Conservation (phyloP, 1,284 basidiomycete species). For the Heimioporus retisporus region DNA sequence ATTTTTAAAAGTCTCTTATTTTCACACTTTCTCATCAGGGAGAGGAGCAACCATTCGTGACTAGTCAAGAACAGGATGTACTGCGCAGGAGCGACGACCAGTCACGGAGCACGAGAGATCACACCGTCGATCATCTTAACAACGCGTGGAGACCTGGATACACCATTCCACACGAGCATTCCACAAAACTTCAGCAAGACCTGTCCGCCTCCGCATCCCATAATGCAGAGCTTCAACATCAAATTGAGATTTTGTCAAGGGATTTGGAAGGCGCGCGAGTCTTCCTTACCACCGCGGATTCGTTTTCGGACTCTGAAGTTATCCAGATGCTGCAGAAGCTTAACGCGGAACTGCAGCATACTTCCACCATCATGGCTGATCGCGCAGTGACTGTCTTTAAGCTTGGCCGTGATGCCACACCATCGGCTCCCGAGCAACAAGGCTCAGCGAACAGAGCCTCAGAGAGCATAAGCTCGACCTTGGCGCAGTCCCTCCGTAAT, state of each 20-base stretch:
- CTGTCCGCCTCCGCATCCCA: slow-evolving; percentile 5
- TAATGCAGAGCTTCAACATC: slow-evolving; percentile 3
- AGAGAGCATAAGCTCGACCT: slow-evolving; percentile 3
- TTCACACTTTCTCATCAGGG: background rate
- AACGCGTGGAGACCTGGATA: slow-evolving; percentile 1
- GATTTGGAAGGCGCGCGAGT: slow-evolving; percentile 10
- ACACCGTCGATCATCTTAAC: background rate
- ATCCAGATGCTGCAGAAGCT: slow-evolving; percentile 30
- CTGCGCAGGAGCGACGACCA: background rate
- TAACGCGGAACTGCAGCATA: slow-evolving; percentile 40
- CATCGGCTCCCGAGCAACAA: background rate
- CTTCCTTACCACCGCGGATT: slow-evolving; percentile 27
- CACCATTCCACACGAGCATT: background rate
- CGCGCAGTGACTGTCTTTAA: slow-evolving; percentile 26
- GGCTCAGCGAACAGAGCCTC: background rate
- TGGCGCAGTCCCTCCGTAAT: slow-evolving; percentile 12
- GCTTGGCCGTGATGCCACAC: slow-evolving; percentile 5
- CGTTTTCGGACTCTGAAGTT: slow-evolving; percentile 34
- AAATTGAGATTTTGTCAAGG: background rate
- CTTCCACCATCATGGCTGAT: slow-evolving; percentile 34
- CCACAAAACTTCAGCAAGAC: slow-evolving; percentile 7
- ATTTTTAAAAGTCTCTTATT: background rate
- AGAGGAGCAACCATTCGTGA: slow-evolving; percentile 4
- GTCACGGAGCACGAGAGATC: background rate
- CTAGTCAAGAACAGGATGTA: background rate